These are phyloP conservation scores for Amaranthus hypochondriacus DNA, from an alignment of 148 eudicot genomes.

Conservation along the genomic window DNA sequence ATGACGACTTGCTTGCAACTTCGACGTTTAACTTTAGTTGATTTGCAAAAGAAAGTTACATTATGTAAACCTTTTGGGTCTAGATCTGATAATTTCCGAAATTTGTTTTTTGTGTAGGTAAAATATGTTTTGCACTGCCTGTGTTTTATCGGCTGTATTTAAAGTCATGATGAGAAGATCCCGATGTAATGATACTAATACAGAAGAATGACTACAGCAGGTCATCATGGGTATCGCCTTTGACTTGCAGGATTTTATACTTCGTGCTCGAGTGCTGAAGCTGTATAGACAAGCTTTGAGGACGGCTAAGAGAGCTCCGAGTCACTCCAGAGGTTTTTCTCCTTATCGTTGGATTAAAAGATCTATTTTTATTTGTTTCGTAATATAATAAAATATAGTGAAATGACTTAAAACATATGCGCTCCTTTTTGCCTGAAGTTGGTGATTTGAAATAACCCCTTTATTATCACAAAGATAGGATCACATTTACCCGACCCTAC, in stretches of 20 bases:
- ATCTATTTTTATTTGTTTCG: not conserved
- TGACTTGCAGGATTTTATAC: constrained; percentile 72
- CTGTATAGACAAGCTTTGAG: constrained; percentile 80
- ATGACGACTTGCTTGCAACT: no score
- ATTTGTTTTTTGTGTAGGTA: no score
- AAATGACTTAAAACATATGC: not conserved
- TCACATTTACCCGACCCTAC: no score
- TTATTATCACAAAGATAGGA: no score
- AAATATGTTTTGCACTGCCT: not conserved
- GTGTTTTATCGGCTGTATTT: not conserved
- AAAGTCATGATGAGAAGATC: not conserved
- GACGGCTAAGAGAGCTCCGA: constrained; percentile 74
- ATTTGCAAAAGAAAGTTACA: no score
- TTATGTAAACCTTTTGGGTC: no score
- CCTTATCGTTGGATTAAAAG: not conserved
- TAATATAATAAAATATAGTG: not conserved
- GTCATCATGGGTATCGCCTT: constrained; percentile 48
- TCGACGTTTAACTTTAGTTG: no score
- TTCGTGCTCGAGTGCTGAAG: constrained; percentile 83
- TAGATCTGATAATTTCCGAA: no score
- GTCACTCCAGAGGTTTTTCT: constrained; percentile 51
- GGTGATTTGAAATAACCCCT: no score
- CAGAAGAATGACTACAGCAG: constrained; percentile 23
- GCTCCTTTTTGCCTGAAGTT: not conserved
- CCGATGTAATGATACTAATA: not conserved